Base-by-base conservation (phyloP, 2,329 filamentous ascomycete genomes). In the Apiospora sp. region DNA sequence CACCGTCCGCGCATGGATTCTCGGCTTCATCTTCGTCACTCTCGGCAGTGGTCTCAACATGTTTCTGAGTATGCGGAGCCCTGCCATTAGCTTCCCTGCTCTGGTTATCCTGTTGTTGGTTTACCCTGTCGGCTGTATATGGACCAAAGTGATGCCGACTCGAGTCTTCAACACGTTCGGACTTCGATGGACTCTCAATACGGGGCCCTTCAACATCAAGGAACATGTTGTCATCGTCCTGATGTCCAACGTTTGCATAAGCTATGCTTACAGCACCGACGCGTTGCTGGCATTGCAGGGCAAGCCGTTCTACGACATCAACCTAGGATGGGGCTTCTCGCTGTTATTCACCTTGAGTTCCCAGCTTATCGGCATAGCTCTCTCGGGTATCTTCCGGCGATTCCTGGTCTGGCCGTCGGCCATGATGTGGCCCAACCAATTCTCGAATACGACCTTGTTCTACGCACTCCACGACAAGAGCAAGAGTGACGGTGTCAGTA, bases 351-450 rank as follows among this genome's bases (percentile, higher is more conserved):
- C 82, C 4, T 80, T 89, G 44, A 86, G 85, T 46, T 87, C 85
- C 1, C 87, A 88, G 75, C 76, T 87, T n/a, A 84, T 88, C 71
- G 88, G 88, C 0, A 87, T 88, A 61, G 85, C 86, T 2, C 78
- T 89, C 41, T 87, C 88, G 1, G 87, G 87, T 3, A 80, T 88
- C 72, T 84, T 83, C 48, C 80, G 85, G 16, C 81, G 84, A n/a
- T 88, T 85, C 76, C 81, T 89, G 13, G 77, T 85, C n/a, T 81
- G 78, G 72, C 87, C 85, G 12, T 83, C 87, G 3, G 82, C 85
- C 0, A 88, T 88, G 86, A 82, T 88, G 58, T 88, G 86, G 86
- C 86, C 86, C 0, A 81, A 79, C 67, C 84, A 86, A 22, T 82
- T 86, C 71, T 85, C 83, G 3, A 88, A 85, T 73, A 85, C 84